Conservation (phyloP, 202 grass and related monocot genomes). For the Panicum hallii region DNA sequence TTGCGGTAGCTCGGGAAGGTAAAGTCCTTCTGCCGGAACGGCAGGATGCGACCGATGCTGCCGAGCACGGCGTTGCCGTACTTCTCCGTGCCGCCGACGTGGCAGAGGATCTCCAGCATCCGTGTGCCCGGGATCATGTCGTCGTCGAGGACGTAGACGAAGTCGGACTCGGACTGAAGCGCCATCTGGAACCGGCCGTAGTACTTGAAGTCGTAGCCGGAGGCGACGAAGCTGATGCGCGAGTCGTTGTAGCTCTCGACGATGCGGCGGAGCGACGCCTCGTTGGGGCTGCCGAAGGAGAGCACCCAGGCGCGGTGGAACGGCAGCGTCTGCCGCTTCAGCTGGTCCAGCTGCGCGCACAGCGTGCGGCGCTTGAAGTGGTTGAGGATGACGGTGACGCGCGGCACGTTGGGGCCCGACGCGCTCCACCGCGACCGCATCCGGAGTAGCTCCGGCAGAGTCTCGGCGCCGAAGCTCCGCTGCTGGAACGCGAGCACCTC, state of each 20-base stretch:
- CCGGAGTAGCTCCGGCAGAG: constrained; percentile 67
- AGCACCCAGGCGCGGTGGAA: constrained; percentile 95
- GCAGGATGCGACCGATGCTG: constrained; percentile 87
- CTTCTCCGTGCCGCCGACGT: constrained; percentile 88
- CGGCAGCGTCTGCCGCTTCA: constrained; percentile 78
- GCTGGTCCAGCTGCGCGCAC: constrained; percentile 83
- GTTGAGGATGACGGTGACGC: constrained; percentile 88
- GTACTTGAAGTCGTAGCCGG: constrained; percentile 97
- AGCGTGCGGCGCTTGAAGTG: constrained; percentile 95
- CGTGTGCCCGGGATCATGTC: constrained; percentile 84
- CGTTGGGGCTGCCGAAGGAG: constrained; percentile 89
- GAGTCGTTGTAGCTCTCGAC: constrained; percentile 87
- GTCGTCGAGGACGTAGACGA: constrained; percentile 89
- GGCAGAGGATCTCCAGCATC: constrained; percentile 91
- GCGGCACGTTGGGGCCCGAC: constrained; percentile 24
- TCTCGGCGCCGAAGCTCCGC: constrained; percentile 62
- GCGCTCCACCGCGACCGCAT: constrained; percentile 76
- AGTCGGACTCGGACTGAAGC: constrained; percentile 83
- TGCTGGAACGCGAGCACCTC: constrained; percentile 73
- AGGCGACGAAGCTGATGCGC: constrained; percentile 83
- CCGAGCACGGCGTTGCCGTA: constrained; percentile 86
- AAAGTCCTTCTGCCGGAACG: constrained; percentile 87
- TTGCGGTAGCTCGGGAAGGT: constrained; percentile 93
- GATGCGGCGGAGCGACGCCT: constrained; percentile 64
- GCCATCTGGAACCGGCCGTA: constrained; percentile 98